Percentiles rank a stretch among this genome's conserved stretches.
Evolutionary conservation across 2,329 filamentous ascomycete species (phyloP).

Genomic region (Metarhizium anisopliae): DNA sequence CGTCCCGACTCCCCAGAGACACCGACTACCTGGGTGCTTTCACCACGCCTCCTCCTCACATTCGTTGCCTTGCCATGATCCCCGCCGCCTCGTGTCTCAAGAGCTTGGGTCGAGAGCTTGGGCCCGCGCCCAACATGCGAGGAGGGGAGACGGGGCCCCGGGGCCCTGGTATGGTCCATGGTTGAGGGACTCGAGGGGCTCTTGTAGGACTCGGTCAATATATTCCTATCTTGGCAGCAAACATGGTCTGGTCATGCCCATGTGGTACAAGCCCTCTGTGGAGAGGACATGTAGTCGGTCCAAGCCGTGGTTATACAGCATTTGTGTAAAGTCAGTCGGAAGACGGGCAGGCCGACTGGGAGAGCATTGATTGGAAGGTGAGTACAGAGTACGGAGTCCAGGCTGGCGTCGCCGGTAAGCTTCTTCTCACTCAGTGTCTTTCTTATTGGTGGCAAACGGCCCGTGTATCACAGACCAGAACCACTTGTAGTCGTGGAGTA

Average conservation of each 20-base stretch:
- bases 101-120: not conserved
- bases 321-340: not conserved
- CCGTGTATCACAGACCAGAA: not conserved
- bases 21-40: not conserved
- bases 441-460: not conserved
- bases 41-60: not conserved
- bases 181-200: not conserved
- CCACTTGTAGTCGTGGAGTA: not conserved
- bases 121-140: not conserved
- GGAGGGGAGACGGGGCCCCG: not conserved
- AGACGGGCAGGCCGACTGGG: not conserved
- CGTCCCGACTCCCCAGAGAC: no score
- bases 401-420: not conserved
- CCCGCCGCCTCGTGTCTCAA: not conserved
- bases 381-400: not conserved
- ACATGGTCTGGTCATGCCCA: not conserved
- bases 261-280: not conserved
- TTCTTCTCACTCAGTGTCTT: not conserved
- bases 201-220: not conserved
- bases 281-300: not conserved
- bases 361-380: not conserved
- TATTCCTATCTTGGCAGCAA: not conserved
- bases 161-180: not conserved
- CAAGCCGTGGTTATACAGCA: not conserved
- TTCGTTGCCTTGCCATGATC: not conserved